Evolutionary conservation across 768 basidiomycete genomes (phyloP).

Genomic region (Rhizopogon vinicolor): DNA sequence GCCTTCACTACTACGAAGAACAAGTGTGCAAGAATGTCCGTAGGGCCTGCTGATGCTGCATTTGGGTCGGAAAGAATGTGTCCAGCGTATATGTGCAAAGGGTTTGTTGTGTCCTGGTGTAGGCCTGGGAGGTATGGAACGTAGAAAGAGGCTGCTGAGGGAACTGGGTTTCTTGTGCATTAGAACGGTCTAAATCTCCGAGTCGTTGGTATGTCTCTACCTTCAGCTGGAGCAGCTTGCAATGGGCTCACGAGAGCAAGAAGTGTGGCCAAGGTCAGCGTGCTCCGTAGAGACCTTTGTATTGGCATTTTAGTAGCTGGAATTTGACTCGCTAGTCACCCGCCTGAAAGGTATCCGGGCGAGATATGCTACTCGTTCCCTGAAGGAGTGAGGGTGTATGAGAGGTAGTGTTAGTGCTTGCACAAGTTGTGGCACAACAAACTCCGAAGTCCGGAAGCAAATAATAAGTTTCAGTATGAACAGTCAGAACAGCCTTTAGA

Average conservation of each 20-base stretch:
- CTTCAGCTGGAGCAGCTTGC: neutral
- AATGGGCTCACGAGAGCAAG: neutral
- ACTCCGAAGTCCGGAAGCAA: no score
- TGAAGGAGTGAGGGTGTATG: no score
- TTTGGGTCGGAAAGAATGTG: constrained; percentile 80
- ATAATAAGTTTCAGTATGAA: no score
- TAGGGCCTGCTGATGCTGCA: constrained; percentile 40
- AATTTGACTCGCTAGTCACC: neutral
- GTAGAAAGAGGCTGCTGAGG: constrained; percentile 82
- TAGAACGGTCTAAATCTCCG: neutral
- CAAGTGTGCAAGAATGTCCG: constrained; percentile 70
- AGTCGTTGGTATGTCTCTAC: neutral
- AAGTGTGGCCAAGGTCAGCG: neutral
- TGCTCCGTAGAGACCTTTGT: neutral
- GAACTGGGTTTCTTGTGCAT: constrained; percentile 37
- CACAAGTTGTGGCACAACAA: no score
- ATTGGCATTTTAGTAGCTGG: neutral
- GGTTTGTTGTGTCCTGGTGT: constrained; percentile 62
- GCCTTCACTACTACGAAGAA: constrained; percentile 92
- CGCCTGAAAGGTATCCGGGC: neutral
- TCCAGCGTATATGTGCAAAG: constrained; percentile 80
- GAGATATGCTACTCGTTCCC: neutral
- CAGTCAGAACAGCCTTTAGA: no score
- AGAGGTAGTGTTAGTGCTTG: no score
- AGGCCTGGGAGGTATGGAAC: constrained; percentile 74